Conservation (phyloP, 2,329 filamentous ascomycete genomes). For the Neonectria faginata region DNA sequence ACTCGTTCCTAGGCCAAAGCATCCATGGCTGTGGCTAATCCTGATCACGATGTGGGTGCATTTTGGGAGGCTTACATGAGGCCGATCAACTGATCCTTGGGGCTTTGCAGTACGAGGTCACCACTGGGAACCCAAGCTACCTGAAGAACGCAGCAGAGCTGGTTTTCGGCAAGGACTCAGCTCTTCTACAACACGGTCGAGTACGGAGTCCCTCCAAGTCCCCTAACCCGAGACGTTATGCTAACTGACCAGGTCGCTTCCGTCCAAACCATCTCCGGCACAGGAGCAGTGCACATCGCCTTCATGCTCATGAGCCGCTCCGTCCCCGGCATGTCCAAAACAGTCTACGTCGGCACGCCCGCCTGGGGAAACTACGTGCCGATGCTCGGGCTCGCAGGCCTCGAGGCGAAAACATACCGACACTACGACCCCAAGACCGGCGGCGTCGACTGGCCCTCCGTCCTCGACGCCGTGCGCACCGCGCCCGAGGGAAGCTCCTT, state of each 20-base stretch:
- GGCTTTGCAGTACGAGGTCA: slow-evolving; percentile 48
- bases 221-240: too few relatives aligned
- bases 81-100: too few relatives aligned
- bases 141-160: slow-evolving; percentile 46
- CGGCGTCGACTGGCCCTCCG: too few relatives aligned
- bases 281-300: slow-evolving; percentile 52
- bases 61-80: too few relatives aligned
- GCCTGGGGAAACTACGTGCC: slow-evolving; percentile 52
- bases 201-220: slow-evolving; percentile 7
- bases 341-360: slow-evolving; percentile 45
- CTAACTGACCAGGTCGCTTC: slow-evolving; percentile 44
- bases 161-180: slow-evolving; percentile 46
- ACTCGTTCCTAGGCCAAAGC: too few relatives aligned
- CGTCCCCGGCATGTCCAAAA: slow-evolving; percentile 34
- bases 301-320: slow-evolving; percentile 46
- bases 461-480: too few relatives aligned
- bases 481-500: too few relatives aligned
- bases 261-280: slow-evolving; percentile 54
- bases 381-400: slow-evolving; percentile 46
- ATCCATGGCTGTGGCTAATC: too few relatives aligned
- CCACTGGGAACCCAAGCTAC: slow-evolving; percentile 49
- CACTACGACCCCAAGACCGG: too few relatives aligned
- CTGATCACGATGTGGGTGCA: too few relatives aligned
- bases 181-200: slow-evolving; percentile 13
- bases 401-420: slow-evolving; percentile 36